These are phyloP conservation scores for Melaleuca quinquenervia DNA, from an alignment of 345 rosid genomes.

Conservation along the genomic window DNA sequence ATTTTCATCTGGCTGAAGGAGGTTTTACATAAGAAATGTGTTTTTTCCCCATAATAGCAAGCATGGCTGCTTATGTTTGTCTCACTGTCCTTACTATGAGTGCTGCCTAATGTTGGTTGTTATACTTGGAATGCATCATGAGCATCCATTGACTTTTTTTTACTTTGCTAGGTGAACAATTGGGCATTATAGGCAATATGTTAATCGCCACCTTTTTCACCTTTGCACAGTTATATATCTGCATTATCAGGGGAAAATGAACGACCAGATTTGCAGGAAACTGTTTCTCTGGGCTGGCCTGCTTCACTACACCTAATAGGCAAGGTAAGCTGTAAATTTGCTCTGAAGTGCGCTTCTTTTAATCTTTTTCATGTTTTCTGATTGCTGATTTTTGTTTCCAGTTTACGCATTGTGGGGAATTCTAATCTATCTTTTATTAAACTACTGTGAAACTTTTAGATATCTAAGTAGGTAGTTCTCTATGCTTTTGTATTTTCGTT, in stretches of 20 bases:
- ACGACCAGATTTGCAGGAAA: conserved; percentile 44
- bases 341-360: background rate
- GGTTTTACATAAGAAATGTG: background rate
- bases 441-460: background rate
- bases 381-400: background rate
- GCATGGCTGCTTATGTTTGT: background rate
- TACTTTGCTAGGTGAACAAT: background rate
- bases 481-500: background rate
- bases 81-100: background rate
- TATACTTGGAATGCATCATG: background rate
- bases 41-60: background rate
- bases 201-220: background rate
- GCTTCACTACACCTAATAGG: conserved; percentile 92
- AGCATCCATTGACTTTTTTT: background rate
- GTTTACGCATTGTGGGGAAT: background rate
- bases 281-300: conserved; percentile 86
- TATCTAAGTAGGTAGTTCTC: background rate
- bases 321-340: conserved; percentile 35
- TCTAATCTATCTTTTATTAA: background rate
- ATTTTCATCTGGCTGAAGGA: background rate
- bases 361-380: background rate
- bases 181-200: background rate
- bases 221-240: conserved; percentile 61
- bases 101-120: background rate
- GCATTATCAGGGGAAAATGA: conserved; percentile 57